These are phyloP conservation scores for Sporothrix protearum DNA, from an alignment of 2,329 filamentous ascomycete species.

Conservation along the genomic window DNA sequence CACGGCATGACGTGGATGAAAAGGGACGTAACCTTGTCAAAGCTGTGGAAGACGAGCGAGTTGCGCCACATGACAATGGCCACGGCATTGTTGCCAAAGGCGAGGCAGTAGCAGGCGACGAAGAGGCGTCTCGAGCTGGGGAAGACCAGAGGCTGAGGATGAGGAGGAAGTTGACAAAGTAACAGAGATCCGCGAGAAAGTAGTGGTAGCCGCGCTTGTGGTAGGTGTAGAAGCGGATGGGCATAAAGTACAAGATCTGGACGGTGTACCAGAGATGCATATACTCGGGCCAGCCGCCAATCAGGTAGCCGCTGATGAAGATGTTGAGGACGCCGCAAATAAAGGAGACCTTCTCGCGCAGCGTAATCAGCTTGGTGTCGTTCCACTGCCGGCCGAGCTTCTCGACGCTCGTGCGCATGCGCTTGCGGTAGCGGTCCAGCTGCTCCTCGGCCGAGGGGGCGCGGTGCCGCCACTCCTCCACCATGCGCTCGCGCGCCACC, in stretches of 20 bases:
- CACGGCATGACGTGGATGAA: slow-evolving; percentile 99
- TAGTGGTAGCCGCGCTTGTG: slow-evolving; percentile 91
- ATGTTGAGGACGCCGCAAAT: slow-evolving; percentile 96
- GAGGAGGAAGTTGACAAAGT: slow-evolving; percentile 90
- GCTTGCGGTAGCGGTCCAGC: slow-evolving; percentile 81
- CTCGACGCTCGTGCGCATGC: slow-evolving; percentile 86
- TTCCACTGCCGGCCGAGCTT: slow-evolving; percentile 82
- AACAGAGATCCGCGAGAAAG: slow-evolving; percentile 94
- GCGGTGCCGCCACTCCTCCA: slow-evolving; percentile 86
- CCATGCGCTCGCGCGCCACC: slow-evolving; percentile 80
- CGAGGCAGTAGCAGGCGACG: slow-evolving; percentile 85
- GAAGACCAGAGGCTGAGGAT: slow-evolving; percentile 82
- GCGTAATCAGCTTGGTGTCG: slow-evolving; percentile 80
- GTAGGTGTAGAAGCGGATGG: slow-evolving; percentile 88
- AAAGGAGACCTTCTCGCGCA: slow-evolving; percentile 92
- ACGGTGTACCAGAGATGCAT: slow-evolving; percentile 91
- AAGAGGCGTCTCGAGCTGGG: slow-evolving; percentile 87
- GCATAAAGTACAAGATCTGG: slow-evolving; percentile 93
- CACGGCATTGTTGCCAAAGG: slow-evolving; percentile 93
- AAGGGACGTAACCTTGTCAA: slow-evolving; percentile 97
- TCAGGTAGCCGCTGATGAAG: slow-evolving; percentile 90
- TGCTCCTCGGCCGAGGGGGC: slow-evolving; percentile 87
- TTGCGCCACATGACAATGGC: slow-evolving; percentile 99
- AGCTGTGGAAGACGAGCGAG: slow-evolving; percentile 94
- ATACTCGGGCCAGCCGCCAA: slow-evolving; percentile 77